Base-by-base conservation (phyloP, 1,284 basidiomycete species). In the Apiotrichum akiyoshidainum region DNA sequence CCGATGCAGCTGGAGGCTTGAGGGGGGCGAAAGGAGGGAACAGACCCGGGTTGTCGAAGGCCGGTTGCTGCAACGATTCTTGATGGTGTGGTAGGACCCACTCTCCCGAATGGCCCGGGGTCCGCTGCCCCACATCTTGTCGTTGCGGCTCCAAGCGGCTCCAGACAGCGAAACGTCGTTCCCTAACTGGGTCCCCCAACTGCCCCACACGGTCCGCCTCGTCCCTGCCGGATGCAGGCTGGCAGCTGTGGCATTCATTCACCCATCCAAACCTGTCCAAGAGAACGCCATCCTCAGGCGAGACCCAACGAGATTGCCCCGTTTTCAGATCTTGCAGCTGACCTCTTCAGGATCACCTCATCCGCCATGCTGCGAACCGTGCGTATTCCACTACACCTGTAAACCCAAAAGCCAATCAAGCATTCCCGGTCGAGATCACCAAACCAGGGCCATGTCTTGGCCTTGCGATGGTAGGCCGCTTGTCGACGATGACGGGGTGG, bases 361-460 rank as follows among this genome's bases (percentile, higher is more conserved):
- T 69, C 9, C 65, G 73, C 37, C 72, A 75, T 60, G 67, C 70
- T 46, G 67, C 67, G 14, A 75, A 75, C 63, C 73, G 73, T 75
- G 48, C 57, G 69, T 68, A 39, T 13, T 26, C 46, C 42, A 19
- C 19, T 33, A 11, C 17, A 5, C 33, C 37, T 37, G 37, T 10
- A 37, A 37, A 13, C 14, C 37, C 14, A 37, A 40, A 19, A 26
- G 12, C 40, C 39, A 5, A 19, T 41, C 26, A 31, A 31, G 26
- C 26, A 31, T 31, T 3, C 26, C 26, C 26, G 26, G 26, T 31
- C 26, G 26, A 31, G 26, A 31, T 31, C 26, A 31, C 26, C 26
- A 31, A 31, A 31, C 26, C 26, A 31, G 26, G 26, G 26, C 26
- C 26, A 31, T 31, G 26, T 31, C 26, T 31, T 31, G 26, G 26